These are phyloP conservation scores for Solanum neorickii DNA, from an alignment of 257 asterid species.

Conservation along the genomic window DNA sequence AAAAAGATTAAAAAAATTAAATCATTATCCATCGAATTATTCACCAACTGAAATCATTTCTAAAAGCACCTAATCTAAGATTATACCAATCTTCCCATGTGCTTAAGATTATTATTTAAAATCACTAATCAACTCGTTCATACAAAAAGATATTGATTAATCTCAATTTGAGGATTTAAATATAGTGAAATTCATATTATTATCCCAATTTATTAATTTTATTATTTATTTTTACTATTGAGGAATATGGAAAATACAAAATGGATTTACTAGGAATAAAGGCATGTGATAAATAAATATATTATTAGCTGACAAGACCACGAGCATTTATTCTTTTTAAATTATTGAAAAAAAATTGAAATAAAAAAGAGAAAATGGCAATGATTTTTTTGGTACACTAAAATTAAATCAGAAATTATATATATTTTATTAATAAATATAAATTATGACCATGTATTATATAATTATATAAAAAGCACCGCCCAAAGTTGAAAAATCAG, in stretches of 20 bases:
- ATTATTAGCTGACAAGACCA: not conserved
- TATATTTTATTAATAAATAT: not conserved
- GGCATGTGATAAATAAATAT: not conserved
- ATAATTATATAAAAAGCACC: not conserved
- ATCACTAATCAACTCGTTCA: not conserved
- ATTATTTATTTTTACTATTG: not conserved
- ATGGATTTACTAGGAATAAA: not conserved
- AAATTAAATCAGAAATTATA: not conserved
- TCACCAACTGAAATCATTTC: not conserved
- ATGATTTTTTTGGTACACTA: not conserved
- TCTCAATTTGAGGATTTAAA: not conserved
- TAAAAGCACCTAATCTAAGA: not conserved
- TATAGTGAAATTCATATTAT: not conserved
- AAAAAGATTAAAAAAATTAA: not conserved
- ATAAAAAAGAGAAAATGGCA: not conserved
- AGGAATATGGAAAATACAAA: not conserved
- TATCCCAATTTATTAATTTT: no score
- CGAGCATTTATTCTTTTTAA: not conserved
- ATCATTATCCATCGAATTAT: not conserved
- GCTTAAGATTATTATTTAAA: conserved; percentile 1
- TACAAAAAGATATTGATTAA: not conserved
- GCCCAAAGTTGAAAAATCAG: not conserved
- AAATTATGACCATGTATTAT: not conserved
- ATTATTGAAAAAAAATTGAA: not conserved
- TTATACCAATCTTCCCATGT: conserved; percentile 10